Evolutionary conservation across 306 rosid species (phyloP), one percentile per base, ranked within the genome.

Genomic region (Macrotyloma uniflorum): DNA sequence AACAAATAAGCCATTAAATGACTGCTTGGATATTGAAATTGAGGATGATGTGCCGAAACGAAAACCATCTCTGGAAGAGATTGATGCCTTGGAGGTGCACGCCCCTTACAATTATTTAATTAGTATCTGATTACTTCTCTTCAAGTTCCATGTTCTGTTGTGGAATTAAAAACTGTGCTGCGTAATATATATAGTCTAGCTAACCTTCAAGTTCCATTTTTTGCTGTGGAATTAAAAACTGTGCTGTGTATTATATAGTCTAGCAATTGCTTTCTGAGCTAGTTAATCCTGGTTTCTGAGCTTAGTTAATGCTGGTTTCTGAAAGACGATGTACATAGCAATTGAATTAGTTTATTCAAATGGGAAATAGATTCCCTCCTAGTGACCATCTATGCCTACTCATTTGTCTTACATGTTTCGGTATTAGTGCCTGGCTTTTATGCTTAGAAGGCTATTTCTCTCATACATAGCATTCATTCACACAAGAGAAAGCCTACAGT

Each of bases 21-120:
- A 74, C 69, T 83, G 89, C 33, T 59, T 81, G 8, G 87, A 92
- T 85, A 88, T 95, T 79, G 97, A 88, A 84, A 85, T 93, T 45
- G 89, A 90, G 82, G 98, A 87, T 42, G 98, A 96, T 82, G 97
- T 88, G 57, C 99, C 99, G 12, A 89, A 87, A 84, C 82, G 89
- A 79, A 93, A 91, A 82, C 92, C 97, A 57, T 90, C 96, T 53
- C 69, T 90, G 19, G 98, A 93, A 88, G 98, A 93, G 89, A 91
- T 93, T 73, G 98, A 93, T 77, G 98, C 98, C 55, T 85, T 93
- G 90, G 98, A 93, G 98, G 98, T 93, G 67, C 83, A 68, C 20
- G 13, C 77, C 68, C 80, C 74, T 89, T 45, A 79, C 53, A 10
- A 12, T 28, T 24, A 49, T 70, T 32, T 55, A 23, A 13, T 33